Percentiles rank a stretch among this genome's conserved stretches.
These are phyloP conservation scores for Mucor indicus DNA, from an alignment of 371 early-diverging fungal genomes.

Conservation along the genomic window DNA sequence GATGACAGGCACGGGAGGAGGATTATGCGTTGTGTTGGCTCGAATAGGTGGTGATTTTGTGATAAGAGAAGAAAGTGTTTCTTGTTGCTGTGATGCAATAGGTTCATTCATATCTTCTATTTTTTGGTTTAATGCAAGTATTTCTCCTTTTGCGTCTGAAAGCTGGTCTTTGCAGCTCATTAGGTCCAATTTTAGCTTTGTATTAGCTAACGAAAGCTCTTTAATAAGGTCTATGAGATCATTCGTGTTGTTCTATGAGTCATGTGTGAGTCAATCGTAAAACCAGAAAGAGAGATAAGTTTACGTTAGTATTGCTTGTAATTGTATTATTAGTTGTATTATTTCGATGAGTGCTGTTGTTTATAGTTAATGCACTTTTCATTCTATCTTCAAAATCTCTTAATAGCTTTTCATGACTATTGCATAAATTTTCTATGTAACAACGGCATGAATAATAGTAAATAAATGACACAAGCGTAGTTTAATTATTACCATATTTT, in stretches of 20 bases:
- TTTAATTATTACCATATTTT: slow-evolving; percentile 22
- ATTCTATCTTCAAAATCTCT: slow-evolving; percentile 8
- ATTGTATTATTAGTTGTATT: neutral
- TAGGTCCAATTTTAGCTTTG: slow-evolving; percentile 36
- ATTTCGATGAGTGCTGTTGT: neutral
- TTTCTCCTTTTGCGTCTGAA: slow-evolving; percentile 33
- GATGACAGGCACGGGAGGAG: slow-evolving; percentile 6
- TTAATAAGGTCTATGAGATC: slow-evolving; percentile 32
- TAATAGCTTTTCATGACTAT: slow-evolving; percentile 19
- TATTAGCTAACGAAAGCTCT: slow-evolving; percentile 40
- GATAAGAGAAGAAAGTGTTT: too few relatives aligned
- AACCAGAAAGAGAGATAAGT: neutral
- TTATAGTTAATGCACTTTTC: neutral
- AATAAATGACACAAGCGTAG: neutral
- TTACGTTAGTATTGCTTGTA: neutral
- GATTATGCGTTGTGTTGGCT: too few relatives aligned
- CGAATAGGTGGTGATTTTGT: neutral
- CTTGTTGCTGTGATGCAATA: slow-evolving; percentile 19
- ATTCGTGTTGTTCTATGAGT: slow-evolving; percentile 7
- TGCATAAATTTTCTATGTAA: slow-evolving; percentile 15
- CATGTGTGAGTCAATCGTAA: neutral
- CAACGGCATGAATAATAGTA: neutral
- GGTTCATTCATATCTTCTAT: slow-evolving; percentile 9
- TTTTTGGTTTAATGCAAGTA: slow-evolving; percentile 17
- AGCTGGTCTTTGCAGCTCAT: slow-evolving; percentile 33